Evolutionary conservation across 805 yeast genomes (phyloP).

Genomic region (Hanseniaspora jakobsenii): DNA sequence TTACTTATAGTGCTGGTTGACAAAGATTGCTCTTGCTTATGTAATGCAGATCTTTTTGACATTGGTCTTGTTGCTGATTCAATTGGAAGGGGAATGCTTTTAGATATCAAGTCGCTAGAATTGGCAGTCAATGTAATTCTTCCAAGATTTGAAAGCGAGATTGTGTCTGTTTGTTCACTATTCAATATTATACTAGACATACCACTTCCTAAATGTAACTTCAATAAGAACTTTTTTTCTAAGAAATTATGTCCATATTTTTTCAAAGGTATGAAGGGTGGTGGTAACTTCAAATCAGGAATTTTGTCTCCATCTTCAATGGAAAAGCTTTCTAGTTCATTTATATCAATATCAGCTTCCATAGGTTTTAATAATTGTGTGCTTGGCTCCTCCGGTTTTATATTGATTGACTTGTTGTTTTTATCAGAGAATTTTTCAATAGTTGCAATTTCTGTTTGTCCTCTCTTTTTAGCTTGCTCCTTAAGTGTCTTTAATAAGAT

Average conservation of each 20-base stretch:
- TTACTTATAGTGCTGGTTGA: not conserved
- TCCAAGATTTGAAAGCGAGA: conserved; percentile 47
- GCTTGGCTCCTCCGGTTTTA: not conserved
- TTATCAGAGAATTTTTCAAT: not conserved
- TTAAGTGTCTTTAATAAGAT: conserved; percentile 35
- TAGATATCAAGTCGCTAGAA: conserved; percentile 72
- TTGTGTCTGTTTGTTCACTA: conserved; percentile 32
- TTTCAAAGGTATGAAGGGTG: conserved; percentile 87
- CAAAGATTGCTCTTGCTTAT: not conserved
- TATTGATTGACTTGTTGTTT: conserved; percentile 14
- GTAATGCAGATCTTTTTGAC: not conserved
- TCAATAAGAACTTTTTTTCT: conserved; percentile 78
- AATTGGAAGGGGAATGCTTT: conserved; percentile 71
- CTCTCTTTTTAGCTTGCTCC: not conserved
- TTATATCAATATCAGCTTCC: conserved; percentile 17
- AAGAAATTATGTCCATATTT: conserved; percentile 92
- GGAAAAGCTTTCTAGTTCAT: conserved; percentile 20
- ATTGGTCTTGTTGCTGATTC: conserved; percentile 23
- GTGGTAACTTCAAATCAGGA: conserved; percentile 86
- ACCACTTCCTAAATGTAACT: conserved; percentile 50
- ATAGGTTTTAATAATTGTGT: conserved; percentile 13
- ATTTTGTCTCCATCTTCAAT: conserved; percentile 48
- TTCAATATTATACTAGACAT: conserved; percentile 36
- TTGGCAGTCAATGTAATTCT: conserved; percentile 70
- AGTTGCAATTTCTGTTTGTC: not conserved